Evolutionary conservation across 169 alveolate genomes (phyloP).

Genomic region (Cryptosporidium ubiquitum): DNA sequence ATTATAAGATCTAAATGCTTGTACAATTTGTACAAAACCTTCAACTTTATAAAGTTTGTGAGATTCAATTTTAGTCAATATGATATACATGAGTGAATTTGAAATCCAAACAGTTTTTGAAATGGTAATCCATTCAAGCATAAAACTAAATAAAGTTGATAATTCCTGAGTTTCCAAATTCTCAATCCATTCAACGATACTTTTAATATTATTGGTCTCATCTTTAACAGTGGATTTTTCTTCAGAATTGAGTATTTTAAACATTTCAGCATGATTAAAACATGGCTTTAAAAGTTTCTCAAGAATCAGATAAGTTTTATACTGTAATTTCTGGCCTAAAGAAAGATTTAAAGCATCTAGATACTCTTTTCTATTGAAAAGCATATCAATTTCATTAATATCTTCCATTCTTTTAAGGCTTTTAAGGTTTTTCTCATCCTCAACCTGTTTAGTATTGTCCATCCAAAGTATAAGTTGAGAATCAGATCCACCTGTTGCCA

Average conservation of each 20-base stretch:
- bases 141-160: constrained; percentile 13
- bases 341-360: constrained; percentile 50
- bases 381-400: constrained; percentile 29
- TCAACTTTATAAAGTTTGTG: constrained; percentile 37
- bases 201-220: background rate
- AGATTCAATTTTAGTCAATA: constrained; percentile 18
- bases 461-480: constrained; percentile 66
- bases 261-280: background rate
- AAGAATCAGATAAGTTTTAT: constrained; percentile 50
- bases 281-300: constrained; percentile 39
- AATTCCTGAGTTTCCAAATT: background rate
- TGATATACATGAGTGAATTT: constrained; percentile 46
- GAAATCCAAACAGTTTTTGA: constrained; percentile 66
- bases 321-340: constrained; percentile 25
- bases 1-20: constrained; percentile 63
- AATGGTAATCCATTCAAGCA: constrained; percentile 65
- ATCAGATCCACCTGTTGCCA: constrained; percentile 73
- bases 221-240: background rate
- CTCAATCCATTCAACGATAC: constrained; percentile 27
- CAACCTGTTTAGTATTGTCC: constrained; percentile 53
- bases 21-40: constrained; percentile 48
- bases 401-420: constrained; percentile 27
- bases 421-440: constrained; percentile 20
- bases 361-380: constrained; percentile 35
- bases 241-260: background rate